Evolutionary conservation across 192 early-diverging fungal genomes (phyloP).

Genomic region (Podila verticillata): DNA sequence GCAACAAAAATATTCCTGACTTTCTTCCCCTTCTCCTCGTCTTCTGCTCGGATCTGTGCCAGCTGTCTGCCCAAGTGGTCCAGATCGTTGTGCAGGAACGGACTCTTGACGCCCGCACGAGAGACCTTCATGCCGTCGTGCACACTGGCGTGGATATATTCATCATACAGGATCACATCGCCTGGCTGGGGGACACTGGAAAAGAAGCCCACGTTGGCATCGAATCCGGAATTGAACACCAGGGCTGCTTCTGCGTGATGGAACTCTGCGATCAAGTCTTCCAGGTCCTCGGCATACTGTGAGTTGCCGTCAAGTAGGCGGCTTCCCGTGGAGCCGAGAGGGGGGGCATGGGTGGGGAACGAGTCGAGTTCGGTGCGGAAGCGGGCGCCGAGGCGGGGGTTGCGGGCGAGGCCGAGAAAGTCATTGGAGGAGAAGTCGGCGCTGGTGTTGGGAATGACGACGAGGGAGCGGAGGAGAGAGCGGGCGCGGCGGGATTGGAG

Average conservation of each 20-base stretch:
- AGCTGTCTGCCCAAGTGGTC: conserved; percentile 58
- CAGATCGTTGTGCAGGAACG: conserved; percentile 77
- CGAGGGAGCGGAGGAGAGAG: conserved; percentile 53
- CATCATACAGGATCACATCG: conserved; percentile 77
- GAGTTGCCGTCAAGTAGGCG: conserved; percentile 82
- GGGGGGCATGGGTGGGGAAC: conserved; percentile 43
- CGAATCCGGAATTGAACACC: conserved; percentile 88
- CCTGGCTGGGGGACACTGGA: conserved; percentile 70
- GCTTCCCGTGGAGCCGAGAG: conserved; percentile 82
- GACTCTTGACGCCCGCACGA: conserved; percentile 52
- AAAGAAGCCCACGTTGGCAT: conserved; percentile 82
- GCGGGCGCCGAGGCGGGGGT: conserved; percentile 53
- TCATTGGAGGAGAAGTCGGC: conserved; percentile 88
- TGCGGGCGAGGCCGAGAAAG: conserved; percentile 76
- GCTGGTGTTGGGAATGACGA: conserved; percentile 50
- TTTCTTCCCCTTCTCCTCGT: conserved; percentile 12
- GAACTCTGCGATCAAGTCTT: conserved; percentile 69
- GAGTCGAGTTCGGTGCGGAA: conserved; percentile 55
- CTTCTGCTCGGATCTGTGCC: conserved; percentile 27
- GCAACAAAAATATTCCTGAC: conserved; percentile 72
- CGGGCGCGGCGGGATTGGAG: conserved; percentile 44
- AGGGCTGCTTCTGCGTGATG: conserved; percentile 68
- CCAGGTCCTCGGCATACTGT: conserved; percentile 66
- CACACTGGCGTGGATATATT: conserved; percentile 81
- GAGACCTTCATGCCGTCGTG: conserved; percentile 81